phyloP scores from a whole-genome alignment of 2,329 filamentous ascomycete species.

The Talaromyces funiculosus region DNA sequence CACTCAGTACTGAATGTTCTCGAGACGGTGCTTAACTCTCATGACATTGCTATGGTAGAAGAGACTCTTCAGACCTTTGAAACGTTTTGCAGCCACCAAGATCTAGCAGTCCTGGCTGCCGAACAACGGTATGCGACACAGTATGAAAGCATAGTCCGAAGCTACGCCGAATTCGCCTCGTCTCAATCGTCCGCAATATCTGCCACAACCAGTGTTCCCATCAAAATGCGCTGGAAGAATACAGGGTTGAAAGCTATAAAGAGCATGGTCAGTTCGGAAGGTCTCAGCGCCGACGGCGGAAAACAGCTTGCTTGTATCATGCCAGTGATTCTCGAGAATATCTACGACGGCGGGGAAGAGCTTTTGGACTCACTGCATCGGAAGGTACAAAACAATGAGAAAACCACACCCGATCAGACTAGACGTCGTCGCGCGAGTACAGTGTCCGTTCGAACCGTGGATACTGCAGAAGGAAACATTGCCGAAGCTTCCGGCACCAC shows the following conservation, averaged over 20 bases:
- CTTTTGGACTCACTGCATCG: conserved; percentile 63
- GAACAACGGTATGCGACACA: conserved; percentile 77
- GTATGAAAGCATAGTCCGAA: conserved; percentile 73
- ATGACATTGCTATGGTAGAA: conserved; percentile 88
- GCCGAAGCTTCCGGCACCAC: conserved; percentile 66
- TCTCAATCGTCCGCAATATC: conserved; percentile 49
- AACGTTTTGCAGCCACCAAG: conserved; percentile 82
- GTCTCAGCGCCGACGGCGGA: conserved; percentile 66
- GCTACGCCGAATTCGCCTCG: conserved; percentile 75
- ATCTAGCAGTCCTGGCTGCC: conserved; percentile 75
- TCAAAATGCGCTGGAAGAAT: conserved; percentile 72
- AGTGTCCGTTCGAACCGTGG: conserved; percentile 68
- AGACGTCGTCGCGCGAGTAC: conserved; percentile 68
- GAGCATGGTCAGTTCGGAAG: conserved; percentile 73
- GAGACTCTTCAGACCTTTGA: conserved; percentile 82
- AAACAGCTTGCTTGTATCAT: conserved; percentile 73
- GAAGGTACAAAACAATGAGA: conserved; percentile 64
- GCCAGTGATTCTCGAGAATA: conserved; percentile 78
- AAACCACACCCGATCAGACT: conserved; percentile 43
- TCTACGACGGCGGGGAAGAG: conserved; percentile 61
- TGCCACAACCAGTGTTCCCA: conserved; percentile 58
- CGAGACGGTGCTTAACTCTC: conserved; percentile 72
- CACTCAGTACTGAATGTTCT: conserved; percentile 79
- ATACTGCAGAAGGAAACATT: conserved; percentile 63
- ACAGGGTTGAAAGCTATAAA: conserved; percentile 72